phyloP scores from a whole-genome alignment of 371 early-diverging fungal species.

The Mucor mucedo region DNA sequence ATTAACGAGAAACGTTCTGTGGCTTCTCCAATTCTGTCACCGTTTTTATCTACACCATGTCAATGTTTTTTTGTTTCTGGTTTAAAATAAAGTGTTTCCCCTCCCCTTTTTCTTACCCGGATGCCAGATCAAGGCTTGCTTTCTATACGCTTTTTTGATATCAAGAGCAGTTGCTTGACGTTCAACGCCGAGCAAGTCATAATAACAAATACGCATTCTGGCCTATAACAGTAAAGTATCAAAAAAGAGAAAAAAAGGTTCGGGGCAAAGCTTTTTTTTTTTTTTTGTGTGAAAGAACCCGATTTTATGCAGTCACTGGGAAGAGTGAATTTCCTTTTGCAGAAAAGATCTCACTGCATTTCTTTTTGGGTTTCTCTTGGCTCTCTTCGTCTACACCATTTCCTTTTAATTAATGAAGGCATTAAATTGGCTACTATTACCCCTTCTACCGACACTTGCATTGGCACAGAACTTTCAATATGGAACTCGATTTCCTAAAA shows the following conservation, averaged over 20 bases:
- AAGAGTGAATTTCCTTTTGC: not conserved
- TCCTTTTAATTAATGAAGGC: slow-evolving; percentile 4
- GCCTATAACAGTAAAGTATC: too few species aligned
- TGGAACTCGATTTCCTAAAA: slow-evolving; percentile 46
- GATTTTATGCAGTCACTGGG: not conserved
- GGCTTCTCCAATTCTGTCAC: slow-evolving; percentile 80
- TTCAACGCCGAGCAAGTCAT: slow-evolving; percentile 87
- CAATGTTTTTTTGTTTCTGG: not conserved
- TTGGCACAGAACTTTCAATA: slow-evolving; percentile 45
- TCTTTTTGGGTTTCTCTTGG: not conserved
- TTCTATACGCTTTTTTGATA: slow-evolving; percentile 89
- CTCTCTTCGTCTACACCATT: not conserved
- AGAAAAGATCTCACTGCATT: not conserved
- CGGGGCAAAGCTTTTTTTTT: too few species aligned
- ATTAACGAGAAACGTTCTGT: slow-evolving; percentile 86
- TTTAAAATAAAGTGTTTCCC: too few species aligned
- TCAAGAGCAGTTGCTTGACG: slow-evolving; percentile 74
- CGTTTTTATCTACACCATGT: slow-evolving; percentile 83
- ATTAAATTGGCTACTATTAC: slow-evolving; percentile 9
- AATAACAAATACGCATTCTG: slow-evolving; percentile 80
- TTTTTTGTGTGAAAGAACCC: too few species aligned
- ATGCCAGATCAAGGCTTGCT: slow-evolving; percentile 87
- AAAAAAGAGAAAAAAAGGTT: too few species aligned
- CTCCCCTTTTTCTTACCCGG: slow-evolving; percentile 69
- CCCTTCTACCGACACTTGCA: slow-evolving; percentile 6